phyloP scores from a whole-genome alignment of 805 yeast species.

The Clavispora carvajalis region DNA sequence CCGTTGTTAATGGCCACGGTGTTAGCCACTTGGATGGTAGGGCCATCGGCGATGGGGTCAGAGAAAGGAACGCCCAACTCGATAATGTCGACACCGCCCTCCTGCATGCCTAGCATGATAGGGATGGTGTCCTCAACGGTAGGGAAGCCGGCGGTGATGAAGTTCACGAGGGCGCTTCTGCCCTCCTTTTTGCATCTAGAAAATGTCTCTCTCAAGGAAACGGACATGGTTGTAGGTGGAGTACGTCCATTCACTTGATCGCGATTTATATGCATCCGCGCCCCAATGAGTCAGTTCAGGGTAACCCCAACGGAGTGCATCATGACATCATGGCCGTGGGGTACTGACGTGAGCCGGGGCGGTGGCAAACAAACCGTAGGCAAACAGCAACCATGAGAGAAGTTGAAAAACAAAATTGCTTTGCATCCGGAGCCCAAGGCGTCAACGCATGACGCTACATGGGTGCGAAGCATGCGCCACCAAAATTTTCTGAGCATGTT shows the following conservation, averaged over 20 bases:
- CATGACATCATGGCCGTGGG: not conserved
- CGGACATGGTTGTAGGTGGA: slow-evolving; percentile 37
- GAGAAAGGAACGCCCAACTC: slow-evolving; percentile 96
- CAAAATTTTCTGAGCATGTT: too few species aligned
- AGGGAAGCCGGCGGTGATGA: slow-evolving; percentile 94
- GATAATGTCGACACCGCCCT: slow-evolving; percentile 91
- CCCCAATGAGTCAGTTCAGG: slow-evolving; percentile 30
- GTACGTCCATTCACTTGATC: not conserved
- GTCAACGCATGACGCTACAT: too few species aligned
- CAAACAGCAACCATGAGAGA: too few species aligned
- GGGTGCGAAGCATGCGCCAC: too few species aligned
- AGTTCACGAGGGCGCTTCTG: slow-evolving; percentile 86
- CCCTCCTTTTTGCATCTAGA: slow-evolving; percentile 55
- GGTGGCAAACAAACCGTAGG: not conserved
- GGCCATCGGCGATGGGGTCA: slow-evolving; percentile 99
- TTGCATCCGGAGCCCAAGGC: too few species aligned
- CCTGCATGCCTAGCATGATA: slow-evolving; percentile 80
- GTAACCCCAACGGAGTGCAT: slow-evolving; percentile 16
- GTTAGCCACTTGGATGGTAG: slow-evolving; percentile 90
- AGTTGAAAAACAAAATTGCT: too few species aligned
- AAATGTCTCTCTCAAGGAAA: slow-evolving; percentile 54
- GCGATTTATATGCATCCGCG: slow-evolving; percentile 3
- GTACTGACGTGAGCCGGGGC: not conserved
- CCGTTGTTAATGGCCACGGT: slow-evolving; percentile 79
- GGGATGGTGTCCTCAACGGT: slow-evolving; percentile 83